A percentile compares a stretch with the other conserved stretches of the same genome.
Conservation (phyloP, 1,284 basidiomycete species). For the Fistulinella cinereoalba region DNA sequence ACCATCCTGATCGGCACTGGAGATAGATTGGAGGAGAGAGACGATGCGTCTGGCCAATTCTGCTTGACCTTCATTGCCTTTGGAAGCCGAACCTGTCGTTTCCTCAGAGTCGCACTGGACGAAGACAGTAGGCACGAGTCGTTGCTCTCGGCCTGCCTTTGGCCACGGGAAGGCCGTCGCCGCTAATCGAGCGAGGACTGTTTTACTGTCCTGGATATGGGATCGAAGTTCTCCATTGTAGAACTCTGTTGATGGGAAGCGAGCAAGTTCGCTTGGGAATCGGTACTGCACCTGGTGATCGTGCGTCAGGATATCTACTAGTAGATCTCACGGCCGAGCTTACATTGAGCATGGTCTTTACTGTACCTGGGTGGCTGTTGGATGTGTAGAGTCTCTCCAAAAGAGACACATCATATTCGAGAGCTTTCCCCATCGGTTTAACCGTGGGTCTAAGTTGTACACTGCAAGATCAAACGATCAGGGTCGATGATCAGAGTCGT, state of each 20-base stretch:
- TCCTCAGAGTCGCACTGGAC: conserved; percentile 57
- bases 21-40: conserved; percentile 17
- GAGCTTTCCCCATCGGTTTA: conserved; percentile 50
- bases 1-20: neutral
- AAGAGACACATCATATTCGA: conserved; percentile 58
- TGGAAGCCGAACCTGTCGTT: conserved; percentile 56
- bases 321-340: no score
- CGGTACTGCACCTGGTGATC: conserved; percentile 53
- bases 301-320: no score
- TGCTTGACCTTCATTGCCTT: conserved; percentile 58
- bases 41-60: conserved; percentile 25
- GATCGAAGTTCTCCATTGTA: conserved; percentile 54
- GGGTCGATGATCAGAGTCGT: neutral
- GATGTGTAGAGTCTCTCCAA: conserved; percentile 57
- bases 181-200: conserved; percentile 41
- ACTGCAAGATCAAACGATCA: conserved; percentile 31
- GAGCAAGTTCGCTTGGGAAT: conserved; percentile 53
- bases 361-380: conserved; percentile 34
- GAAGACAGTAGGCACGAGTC: conserved; percentile 51
- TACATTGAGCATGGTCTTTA: conserved; percentile 61
- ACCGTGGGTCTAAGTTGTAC: conserved; percentile 66
- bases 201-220: conserved; percentile 39
- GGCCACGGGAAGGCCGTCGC: conserved; percentile 58
- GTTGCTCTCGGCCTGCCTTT: conserved; percentile 14
- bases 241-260: conserved; percentile 60